A percentile compares a stretch with the other conserved stretches of the same genome.
These are phyloP conservation scores for Tillandsia leiboldiana DNA, from an alignment of 176 grass and related monocot species.

Conservation along the genomic window DNA sequence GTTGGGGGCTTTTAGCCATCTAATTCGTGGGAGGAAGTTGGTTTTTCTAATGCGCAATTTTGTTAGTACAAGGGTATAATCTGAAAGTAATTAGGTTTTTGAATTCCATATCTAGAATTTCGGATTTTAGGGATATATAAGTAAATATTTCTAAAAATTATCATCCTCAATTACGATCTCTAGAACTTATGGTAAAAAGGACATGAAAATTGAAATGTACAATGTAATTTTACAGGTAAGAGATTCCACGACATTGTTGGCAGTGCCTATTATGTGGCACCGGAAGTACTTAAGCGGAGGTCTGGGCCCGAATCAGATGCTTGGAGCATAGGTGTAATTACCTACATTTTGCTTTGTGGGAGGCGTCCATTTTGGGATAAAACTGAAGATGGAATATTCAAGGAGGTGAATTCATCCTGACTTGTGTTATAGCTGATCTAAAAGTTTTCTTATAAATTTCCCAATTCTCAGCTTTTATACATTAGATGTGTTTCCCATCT, in stretches of 20 bases:
- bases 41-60: no score
- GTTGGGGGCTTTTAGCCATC: no score
- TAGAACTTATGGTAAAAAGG: no score
- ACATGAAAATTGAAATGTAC: background rate
- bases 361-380: conserved; percentile 93
- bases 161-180: background rate
- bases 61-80: no score
- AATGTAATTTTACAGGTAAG: conserved; percentile 38
- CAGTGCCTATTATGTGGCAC: conserved; percentile 93
- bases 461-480: background rate
- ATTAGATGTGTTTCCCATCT: background rate
- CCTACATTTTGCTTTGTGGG: conserved; percentile 91
- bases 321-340: conserved; percentile 98
- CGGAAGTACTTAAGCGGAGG: conserved; percentile 76
- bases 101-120: no score
- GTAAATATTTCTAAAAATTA: background rate
- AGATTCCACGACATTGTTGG: conserved; percentile 83
- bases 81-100: no score
- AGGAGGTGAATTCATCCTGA: conserved; percentile 46
- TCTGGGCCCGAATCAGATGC: conserved; percentile 87
- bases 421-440: background rate
- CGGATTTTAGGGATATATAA: no score
- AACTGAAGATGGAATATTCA: conserved; percentile 98
- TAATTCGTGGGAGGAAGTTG: no score
- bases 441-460: background rate